Evolutionary conservation across 2,329 filamentous ascomycete genomes (phyloP).

Genomic region (Ophiostoma triangulosporum): DNA sequence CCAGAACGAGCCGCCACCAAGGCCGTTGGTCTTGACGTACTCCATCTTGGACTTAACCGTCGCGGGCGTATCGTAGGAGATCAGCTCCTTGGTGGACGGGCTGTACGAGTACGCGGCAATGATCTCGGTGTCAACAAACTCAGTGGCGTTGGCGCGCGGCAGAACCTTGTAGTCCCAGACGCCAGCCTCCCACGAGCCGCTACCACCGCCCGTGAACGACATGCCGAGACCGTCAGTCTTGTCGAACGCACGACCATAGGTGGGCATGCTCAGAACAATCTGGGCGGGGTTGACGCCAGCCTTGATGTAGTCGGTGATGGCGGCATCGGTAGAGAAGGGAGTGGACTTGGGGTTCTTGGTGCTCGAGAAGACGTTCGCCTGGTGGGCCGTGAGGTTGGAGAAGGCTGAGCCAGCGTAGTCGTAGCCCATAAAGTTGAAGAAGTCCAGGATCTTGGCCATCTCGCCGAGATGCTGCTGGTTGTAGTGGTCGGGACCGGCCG

Average conservation of each 20-base stretch:
- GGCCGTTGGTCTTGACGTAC: constrained; percentile 47
- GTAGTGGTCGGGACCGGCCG: constrained; percentile 36
- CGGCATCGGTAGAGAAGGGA: constrained; percentile 53
- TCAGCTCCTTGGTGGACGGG: constrained; percentile 40
- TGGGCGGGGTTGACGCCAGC: constrained; percentile 50
- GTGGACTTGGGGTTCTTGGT: constrained; percentile 42
- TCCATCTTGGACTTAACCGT: constrained; percentile 48
- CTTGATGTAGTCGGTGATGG: constrained; percentile 50
- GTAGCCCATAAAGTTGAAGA: constrained; percentile 55
- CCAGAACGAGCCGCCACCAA: constrained; percentile 81
- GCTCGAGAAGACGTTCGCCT: constrained; percentile 55
- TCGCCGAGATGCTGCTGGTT: constrained; percentile 30
- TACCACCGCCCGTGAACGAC: constrained; percentile 49
- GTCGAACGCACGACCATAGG: constrained; percentile 63
- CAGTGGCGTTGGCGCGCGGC: constrained; percentile 45
- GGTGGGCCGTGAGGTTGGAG: constrained; percentile 42
- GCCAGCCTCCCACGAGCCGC: constrained; percentile 58
- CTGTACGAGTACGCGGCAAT: constrained; percentile 63
- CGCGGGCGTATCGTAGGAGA: constrained; percentile 56
- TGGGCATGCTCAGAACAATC: constrained; percentile 63
- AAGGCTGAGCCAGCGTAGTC: constrained; percentile 61
- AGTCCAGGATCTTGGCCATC: constrained; percentile 36
- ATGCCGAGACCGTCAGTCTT: constrained; percentile 51
- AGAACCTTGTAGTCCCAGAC: constrained; percentile 74
- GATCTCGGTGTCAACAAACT: constrained; percentile 41